These are phyloP conservation scores for Fusarium sambucinum DNA, from an alignment of 2,329 filamentous ascomycete genomes.

Conservation along the genomic window DNA sequence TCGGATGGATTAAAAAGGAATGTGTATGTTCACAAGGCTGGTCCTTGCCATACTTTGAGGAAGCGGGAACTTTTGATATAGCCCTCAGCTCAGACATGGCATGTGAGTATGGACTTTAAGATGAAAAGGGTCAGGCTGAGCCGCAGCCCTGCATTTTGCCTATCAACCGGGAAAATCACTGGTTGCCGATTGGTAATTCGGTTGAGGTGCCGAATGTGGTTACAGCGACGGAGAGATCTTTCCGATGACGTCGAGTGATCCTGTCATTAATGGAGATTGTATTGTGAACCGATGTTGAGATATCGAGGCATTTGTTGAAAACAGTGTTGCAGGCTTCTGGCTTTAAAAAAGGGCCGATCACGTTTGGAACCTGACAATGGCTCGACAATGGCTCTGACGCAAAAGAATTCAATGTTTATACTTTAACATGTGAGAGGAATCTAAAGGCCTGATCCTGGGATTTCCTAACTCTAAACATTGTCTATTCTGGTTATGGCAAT, in stretches of 20 bases:
- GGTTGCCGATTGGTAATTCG: neutral
- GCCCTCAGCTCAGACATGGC: too few relatives aligned
- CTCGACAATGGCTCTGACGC: neutral
- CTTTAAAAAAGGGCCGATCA: neutral
- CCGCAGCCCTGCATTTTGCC: neutral
- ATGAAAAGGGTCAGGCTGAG: neutral
- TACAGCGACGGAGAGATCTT: neutral
- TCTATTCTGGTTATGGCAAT: neutral
- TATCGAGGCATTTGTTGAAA: neutral
- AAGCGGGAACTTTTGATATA: neutral
- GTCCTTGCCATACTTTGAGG: neutral
- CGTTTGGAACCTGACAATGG: neutral
- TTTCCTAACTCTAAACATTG: too few relatives aligned
- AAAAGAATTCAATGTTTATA: neutral
- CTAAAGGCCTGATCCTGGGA: neutral
- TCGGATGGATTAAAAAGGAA: neutral
- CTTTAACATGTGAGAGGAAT: neutral
- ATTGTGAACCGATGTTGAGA: accelerated
- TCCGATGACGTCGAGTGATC: neutral
- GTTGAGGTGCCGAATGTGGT: neutral
- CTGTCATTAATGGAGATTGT: neutral
- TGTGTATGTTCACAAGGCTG: neutral
- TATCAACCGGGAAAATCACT: neutral
- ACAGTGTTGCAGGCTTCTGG: neutral
- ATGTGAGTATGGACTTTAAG: neutral